Evolutionary conservation across 23 red algal species (phyloP).

Genomic region (Chondrus crispus): DNA sequence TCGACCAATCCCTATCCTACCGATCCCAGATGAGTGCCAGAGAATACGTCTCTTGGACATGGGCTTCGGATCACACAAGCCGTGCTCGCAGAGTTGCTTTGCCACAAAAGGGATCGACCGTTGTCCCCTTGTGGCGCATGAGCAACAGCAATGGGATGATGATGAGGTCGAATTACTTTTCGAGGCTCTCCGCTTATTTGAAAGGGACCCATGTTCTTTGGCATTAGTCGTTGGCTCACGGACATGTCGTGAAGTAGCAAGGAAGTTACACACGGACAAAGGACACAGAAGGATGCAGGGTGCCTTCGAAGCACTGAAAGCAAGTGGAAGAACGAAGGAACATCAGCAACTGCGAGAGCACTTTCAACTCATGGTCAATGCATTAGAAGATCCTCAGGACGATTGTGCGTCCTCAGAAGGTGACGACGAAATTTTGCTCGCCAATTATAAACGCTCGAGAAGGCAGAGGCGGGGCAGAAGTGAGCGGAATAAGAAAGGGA

Average conservation of each 20-base stretch:
- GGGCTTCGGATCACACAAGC: not conserved
- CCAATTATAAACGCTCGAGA: too few species aligned
- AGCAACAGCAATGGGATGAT: not conserved
- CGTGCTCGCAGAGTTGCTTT: not conserved
- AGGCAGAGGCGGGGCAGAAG: too few species aligned
- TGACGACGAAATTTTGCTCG: not conserved
- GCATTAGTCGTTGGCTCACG: constrained; percentile 22
- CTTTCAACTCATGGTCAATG: not conserved
- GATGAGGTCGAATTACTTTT: constrained; percentile 13
- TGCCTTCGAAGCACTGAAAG: too few species aligned
- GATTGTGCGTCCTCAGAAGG: not conserved
- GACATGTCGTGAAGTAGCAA: constrained; percentile 17
- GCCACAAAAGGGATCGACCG: not conserved
- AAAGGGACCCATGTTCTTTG: constrained; percentile 32
- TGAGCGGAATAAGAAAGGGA: not conserved
- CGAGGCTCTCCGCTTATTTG: constrained; percentile 28
- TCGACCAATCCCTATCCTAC: not conserved
- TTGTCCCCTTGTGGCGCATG: not conserved
- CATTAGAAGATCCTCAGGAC: not conserved
- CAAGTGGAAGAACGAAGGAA: not conserved
- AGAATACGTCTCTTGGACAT: not conserved
- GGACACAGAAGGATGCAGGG: not conserved
- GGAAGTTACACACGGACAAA: constrained; percentile 10
- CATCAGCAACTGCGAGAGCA: not conserved
- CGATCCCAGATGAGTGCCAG: not conserved